phyloP scores from a whole-genome alignment of 106 monocot genomes.

The Cymbidium sinense region DNA sequence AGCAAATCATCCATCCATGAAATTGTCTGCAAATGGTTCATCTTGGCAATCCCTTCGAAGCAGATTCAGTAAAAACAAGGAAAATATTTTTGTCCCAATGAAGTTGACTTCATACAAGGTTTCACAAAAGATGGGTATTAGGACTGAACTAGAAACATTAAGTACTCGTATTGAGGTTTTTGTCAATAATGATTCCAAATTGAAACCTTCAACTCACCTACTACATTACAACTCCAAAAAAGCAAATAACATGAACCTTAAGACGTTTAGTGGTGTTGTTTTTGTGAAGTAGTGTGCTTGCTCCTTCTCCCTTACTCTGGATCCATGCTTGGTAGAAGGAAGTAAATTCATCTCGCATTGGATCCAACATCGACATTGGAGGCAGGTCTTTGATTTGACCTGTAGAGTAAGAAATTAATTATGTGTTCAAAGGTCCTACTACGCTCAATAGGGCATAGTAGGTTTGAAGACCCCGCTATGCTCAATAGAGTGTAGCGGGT shows the following conservation, averaged over 20 bases:
- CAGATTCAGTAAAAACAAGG: conserved; percentile 66
- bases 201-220: conserved; percentile 17
- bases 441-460: too few relatives aligned
- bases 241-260: conserved; percentile 42
- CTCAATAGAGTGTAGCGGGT: too few relatives aligned
- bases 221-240: conserved; percentile 40
- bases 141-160: conserved; percentile 16
- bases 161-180: conserved; percentile 61
- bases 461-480: too few relatives aligned
- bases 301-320: too few relatives aligned
- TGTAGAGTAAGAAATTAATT: too few relatives aligned
- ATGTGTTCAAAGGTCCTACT: too few relatives aligned
- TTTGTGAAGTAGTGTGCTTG: too few relatives aligned
- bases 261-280: too few relatives aligned
- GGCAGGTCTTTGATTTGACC: too few relatives aligned
- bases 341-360: too few relatives aligned
- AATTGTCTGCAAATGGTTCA: conserved; percentile 24
- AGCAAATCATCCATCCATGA: conserved; percentile 17
- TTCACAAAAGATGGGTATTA: conserved; percentile 34
- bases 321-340: too few relatives aligned
- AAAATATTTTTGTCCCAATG: conserved; percentile 57
- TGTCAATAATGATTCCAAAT: conserved; percentile 62
- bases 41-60: conserved; percentile 58
- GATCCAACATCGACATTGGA: too few relatives aligned
- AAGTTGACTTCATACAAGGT: conserved; percentile 89